phyloP scores from a whole-genome alignment of 2,329 filamentous ascomycete genomes.

The Claviceps spartinae region DNA sequence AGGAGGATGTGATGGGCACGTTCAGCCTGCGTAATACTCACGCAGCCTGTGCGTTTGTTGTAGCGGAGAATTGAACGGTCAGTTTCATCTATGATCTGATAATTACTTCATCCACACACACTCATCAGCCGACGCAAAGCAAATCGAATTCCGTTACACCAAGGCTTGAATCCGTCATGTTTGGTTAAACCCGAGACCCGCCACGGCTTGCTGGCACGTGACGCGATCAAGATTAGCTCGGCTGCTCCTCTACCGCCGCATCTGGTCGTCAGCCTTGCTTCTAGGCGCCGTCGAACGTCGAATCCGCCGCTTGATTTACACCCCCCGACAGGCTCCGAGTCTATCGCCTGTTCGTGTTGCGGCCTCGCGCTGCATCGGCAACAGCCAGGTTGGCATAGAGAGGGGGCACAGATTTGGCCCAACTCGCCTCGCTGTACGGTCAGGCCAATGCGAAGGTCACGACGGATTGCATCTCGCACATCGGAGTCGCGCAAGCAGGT shows the following conservation, averaged over 20 bases:
- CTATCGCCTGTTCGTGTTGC: constrained; percentile 8
- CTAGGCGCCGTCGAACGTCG: constrained; percentile 16
- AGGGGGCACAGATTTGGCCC: not conserved
- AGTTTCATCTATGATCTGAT: no score
- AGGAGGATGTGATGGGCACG: no score
- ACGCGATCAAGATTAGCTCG: not conserved
- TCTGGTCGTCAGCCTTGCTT: constrained; percentile 6
- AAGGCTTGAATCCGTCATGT: no score
- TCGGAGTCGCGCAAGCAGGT: constrained; percentile 11
- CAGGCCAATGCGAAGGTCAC: constrained; percentile 21
- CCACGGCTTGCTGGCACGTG: no score
- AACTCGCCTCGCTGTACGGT: constrained; percentile 1
- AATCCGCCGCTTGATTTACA: constrained; percentile 15
- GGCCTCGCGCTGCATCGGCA: not conserved
- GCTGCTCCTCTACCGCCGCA: not conserved
- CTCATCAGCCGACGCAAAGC: no score
- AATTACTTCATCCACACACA: no score
- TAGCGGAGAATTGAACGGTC: no score
- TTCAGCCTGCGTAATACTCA: no score
- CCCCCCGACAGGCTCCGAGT: constrained; percentile 14
- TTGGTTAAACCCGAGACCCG: no score
- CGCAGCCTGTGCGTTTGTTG: no score
- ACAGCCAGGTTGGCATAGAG: not conserved
- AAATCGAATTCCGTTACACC: no score
- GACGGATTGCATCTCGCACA: constrained; percentile 10